A percentile compares a stretch with the other conserved stretches of the same genome.
These are phyloP conservation scores for Holtermanniella nyarrowii DNA, from an alignment of 768 basidiomycete genomes.

Conservation along the genomic window DNA sequence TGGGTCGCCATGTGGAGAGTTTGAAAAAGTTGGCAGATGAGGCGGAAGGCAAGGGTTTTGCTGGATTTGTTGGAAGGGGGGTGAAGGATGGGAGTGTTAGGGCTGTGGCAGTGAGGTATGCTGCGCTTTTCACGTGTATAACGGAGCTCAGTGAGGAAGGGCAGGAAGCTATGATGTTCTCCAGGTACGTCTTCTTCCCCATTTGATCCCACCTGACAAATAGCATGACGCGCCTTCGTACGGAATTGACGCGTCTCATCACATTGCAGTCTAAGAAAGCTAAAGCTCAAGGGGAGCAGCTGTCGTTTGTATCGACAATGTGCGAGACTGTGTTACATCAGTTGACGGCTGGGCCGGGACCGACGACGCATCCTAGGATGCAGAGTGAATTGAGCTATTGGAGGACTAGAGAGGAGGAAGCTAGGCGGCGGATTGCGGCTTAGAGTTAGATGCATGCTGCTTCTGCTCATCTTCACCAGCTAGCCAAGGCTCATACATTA, in stretches of 20 bases:
- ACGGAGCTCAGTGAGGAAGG: slow-evolving; percentile 68
- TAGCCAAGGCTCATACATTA: no score
- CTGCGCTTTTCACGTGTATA: slow-evolving; percentile 68
- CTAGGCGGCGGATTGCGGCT: slow-evolving; percentile 43
- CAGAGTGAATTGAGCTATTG: slow-evolving; percentile 81
- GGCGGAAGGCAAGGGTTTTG: slow-evolving; percentile 36
- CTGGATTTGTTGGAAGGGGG: slow-evolving; percentile 46
- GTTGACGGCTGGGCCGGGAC: slow-evolving; percentile 47
- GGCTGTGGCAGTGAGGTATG: slow-evolving; percentile 64
- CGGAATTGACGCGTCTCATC: slow-evolving; percentile 70
- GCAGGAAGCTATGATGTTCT: slow-evolving; percentile 94
- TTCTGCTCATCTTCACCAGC: no score
- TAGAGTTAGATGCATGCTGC: no score
- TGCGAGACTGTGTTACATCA: slow-evolving; percentile 69
- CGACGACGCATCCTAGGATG: slow-evolving; percentile 68
- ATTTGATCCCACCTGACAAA: not conserved
- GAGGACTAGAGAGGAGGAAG: slow-evolving; percentile 74
- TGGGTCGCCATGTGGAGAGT: slow-evolving; percentile 72
- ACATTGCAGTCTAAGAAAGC: slow-evolving; percentile 60
- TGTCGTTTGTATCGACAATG: slow-evolving; percentile 59
- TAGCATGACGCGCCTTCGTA: slow-evolving; percentile 73
- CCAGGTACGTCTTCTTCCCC: slow-evolving; percentile 53
- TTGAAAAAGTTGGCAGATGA: slow-evolving; percentile 76
- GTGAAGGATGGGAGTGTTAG: slow-evolving; percentile 61
- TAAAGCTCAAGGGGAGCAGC: slow-evolving; percentile 52